Evolutionary conservation across 208 protist genomes (phyloP).

Genomic region (Trypanosoma lewisi): DNA sequence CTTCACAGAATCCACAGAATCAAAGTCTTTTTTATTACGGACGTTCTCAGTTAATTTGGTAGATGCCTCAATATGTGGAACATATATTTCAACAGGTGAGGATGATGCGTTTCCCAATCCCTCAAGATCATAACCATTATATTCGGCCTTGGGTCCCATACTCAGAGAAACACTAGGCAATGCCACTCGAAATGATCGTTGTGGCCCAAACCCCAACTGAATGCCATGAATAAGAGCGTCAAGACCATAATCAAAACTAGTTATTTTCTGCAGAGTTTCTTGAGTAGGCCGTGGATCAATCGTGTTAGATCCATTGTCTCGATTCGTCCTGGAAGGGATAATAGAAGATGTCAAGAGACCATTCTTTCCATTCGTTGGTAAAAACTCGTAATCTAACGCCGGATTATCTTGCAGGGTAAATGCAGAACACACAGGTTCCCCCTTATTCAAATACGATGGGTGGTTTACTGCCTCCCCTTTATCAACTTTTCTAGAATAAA

Average conservation of each 20-base stretch:
- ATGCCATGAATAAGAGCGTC: slow-evolving; percentile 63
- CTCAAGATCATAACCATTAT: slow-evolving; percentile 13
- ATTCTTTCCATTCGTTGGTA: not conserved
- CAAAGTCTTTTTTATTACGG: not conserved
- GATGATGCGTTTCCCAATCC: slow-evolving; percentile 7
- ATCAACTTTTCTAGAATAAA: not conserved
- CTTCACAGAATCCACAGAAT: slow-evolving; percentile 10
- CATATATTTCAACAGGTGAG: slow-evolving; percentile 8
- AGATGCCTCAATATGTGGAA: slow-evolving; percentile 1
- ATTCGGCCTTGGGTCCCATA: not conserved
- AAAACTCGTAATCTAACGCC: not conserved
- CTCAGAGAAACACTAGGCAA: not conserved
- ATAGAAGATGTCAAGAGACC: not conserved
- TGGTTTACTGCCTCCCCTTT: not conserved
- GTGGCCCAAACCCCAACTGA: slow-evolving; percentile 58
- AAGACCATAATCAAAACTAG: slow-evolving; percentile 48
- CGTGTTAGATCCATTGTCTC: not conserved
- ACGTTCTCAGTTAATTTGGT: not conserved
- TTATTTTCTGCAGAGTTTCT: not conserved
- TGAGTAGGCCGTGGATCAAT: not conserved
- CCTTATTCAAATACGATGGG: not conserved
- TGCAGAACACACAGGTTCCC: not conserved
- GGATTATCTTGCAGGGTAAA: slow-evolving; percentile 3
- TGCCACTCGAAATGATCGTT: slow-evolving; percentile 47
- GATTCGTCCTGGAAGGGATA: not conserved